Base-by-base conservation (phyloP, 116 monocot genomes). In the Zostera marina region DNA sequence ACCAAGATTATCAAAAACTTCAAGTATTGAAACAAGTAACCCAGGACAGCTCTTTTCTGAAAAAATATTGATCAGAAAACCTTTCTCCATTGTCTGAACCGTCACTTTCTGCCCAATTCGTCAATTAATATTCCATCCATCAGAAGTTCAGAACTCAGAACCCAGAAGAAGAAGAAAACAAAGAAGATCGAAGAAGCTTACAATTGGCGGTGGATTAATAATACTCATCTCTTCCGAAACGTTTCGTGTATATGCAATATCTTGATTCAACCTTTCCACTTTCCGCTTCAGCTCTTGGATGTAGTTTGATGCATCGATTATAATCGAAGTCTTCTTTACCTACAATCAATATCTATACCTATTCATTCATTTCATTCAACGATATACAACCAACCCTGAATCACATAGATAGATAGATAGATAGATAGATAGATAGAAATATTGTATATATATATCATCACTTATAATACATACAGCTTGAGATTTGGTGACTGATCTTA, bases 401-500 rank as follows among this genome's bases (percentile, higher is more conserved):
- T n/a, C n/a, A n/a, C n/a, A n/a, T n/a, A n/a, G n/a, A n/a, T n/a
- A n/a, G n/a, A n/a, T n/a, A n/a, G n/a, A n/a, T n/a, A n/a, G n/a
- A n/a, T n/a, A n/a, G n/a, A n/a, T n/a, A n/a, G n/a, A n/a, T n/a
- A n/a, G n/a, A n/a, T n/a, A n/a, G n/a, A n/a, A 12, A 2, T 9
- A 26, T 54, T 32, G 32, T 32, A 32, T 32, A 32, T 5, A 0
- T 32, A 32, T 32, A 32, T n/a, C n/a, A n/a, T n/a, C n/a, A n/a
- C n/a, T n/a, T n/a, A n/a, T n/a, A n/a, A n/a, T n/a, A n/a, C n/a
- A n/a, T 79, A 90, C 90, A 59, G 84, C 84, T 77, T 77, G 78
- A 70, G 90, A 90, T 66, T 90, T 73, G 13, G 84, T 83, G 44
- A 84, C 69, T 8, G 90, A 84, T 20, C 90, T 78, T 43, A 84